These are phyloP conservation scores for Penicillium glabrum DNA, from an alignment of 2,329 filamentous ascomycete genomes.

Conservation along the genomic window DNA sequence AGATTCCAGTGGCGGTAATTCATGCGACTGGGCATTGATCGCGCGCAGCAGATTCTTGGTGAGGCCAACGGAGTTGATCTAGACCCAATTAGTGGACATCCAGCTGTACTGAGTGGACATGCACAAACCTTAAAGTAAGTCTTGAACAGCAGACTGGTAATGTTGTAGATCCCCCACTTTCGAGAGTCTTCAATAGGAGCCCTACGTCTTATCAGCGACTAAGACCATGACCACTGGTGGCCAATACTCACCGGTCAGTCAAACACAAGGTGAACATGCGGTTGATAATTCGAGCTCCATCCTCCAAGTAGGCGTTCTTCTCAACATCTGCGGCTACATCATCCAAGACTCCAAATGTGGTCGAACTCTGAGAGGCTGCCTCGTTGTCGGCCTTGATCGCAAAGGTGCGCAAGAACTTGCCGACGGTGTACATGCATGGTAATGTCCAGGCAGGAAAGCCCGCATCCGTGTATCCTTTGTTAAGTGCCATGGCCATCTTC, in stretches of 20 bases:
- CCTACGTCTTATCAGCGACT: slow-evolving; percentile 47
- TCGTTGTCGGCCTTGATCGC: slow-evolving; percentile 88
- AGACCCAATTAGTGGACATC: slow-evolving; percentile 10
- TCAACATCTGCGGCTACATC: slow-evolving; percentile 75
- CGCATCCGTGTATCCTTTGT: slow-evolving; percentile 71
- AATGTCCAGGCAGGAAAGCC: slow-evolving; percentile 80
- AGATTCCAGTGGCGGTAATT: slow-evolving; percentile 74
- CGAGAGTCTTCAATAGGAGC: slow-evolving; percentile 82
- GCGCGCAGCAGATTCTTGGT: slow-evolving; percentile 88
- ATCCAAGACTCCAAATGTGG: slow-evolving; percentile 65
- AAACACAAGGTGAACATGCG: slow-evolving; percentile 88
- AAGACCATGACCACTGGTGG: not conserved
- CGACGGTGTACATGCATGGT: slow-evolving; percentile 82
- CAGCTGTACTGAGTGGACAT: not conserved
- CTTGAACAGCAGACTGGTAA: slow-evolving; percentile 94
- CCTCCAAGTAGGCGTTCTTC: slow-evolving; percentile 82
- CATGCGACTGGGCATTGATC: slow-evolving; percentile 70
- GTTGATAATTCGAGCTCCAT: slow-evolving; percentile 87
- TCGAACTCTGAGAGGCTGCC: slow-evolving; percentile 49
- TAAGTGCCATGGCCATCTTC: slow-evolving; percentile 72
- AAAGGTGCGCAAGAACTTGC: slow-evolving; percentile 82
- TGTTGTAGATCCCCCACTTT: slow-evolving; percentile 97
- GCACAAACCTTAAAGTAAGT: slow-evolving; percentile 79
- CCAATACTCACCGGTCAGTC: slow-evolving; percentile 70
- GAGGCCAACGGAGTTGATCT: slow-evolving; percentile 81